phyloP scores from a whole-genome alignment of 1,284 basidiomycete genomes.

The Leccinum griseonigrum region DNA sequence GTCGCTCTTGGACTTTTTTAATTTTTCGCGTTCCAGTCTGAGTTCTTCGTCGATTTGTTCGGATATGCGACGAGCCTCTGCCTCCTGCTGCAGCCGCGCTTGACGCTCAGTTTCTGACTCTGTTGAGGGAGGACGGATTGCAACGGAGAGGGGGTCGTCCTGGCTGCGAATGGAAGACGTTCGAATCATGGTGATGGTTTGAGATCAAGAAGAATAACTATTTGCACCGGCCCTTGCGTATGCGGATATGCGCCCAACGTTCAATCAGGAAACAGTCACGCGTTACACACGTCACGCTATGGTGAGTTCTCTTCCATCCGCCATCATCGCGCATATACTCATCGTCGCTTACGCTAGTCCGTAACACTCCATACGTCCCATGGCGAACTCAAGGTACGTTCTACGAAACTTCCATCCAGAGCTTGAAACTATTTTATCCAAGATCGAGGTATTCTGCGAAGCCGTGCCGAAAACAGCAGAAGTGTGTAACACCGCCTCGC shows the following conservation, averaged over 20 bases:
- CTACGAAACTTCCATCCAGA: not conserved
- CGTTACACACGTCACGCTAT: conserved; percentile 31
- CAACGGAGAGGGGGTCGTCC: conserved; percentile 72
- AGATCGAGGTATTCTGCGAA: conserved; percentile 98
- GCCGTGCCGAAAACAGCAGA: conserved; percentile 92
- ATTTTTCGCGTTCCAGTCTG: conserved; percentile 59
- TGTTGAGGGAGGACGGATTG: conserved; percentile 60
- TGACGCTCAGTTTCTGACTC: conserved; percentile 66
- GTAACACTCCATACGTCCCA: conserved; percentile 93
- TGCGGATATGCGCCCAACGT: not conserved
- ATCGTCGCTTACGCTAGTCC: conserved; percentile 53
- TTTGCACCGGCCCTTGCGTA: not conserved
- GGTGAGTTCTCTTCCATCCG: conserved; percentile 28
- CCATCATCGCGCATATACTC: conserved; percentile 20
- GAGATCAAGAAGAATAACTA: conserved; percentile 25
- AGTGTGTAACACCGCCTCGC: conserved; percentile 42
- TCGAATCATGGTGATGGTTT: conserved; percentile 48
- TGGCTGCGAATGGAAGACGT: conserved; percentile 66
- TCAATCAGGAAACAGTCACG: conserved; percentile 13
- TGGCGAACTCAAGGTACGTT: conserved; percentile 88
- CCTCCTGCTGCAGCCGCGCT: conserved; percentile 58
- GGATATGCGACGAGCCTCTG: conserved; percentile 69
- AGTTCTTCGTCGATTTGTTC: conserved; percentile 80
- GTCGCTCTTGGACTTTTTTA: conserved; percentile 64
- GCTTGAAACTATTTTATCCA: conserved; percentile 6